Base-by-base conservation (phyloP, 805 yeast genomes). In the Candida pseudofarinosa region DNA sequence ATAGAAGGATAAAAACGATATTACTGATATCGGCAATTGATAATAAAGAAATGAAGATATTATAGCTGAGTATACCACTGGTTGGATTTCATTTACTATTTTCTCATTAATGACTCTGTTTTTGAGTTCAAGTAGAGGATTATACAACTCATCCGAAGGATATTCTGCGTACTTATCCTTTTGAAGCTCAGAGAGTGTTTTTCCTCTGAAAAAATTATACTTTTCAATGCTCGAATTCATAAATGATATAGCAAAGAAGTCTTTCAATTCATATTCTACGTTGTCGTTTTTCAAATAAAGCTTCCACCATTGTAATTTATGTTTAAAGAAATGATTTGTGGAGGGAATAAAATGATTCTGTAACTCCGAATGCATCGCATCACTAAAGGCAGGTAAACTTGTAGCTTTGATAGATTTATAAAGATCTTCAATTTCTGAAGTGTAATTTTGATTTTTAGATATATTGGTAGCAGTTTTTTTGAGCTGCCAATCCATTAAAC, bases 191-290 rank as follows among this genome's bases (percentile, higher is more conserved):
- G 62, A 56, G 12, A 56, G 59, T 5, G 69, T 59, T 38, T 60
- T 61, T n/a, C 76, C 76, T 44, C 69, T 52, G 7, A 59, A 44
- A 43, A 56, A 67, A 45, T 63, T 67, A 45, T 63, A 70, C 26
- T 55, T 51, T 40, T 68, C 73, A 32, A 69, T 66, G 43, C 74
- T 67, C 19, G 56, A 46, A 40, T 47, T 53, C 73, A 70, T 67
- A 51, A 70, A 70, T 30, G 59, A 50, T 6, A 49, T 38, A 35
- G 44, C 55, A 44, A 70, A 62, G 49, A 45, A 67, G 43, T 70
- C 76, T 43, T 70, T 70, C 35, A 70, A 47, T 32, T 60, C 64
- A 44, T 70, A 70, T 50, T 68, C 74, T 17, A 70, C 68, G 47
- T 70, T 69, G 39, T 70, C 76, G 45, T 70, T 70, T 37, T 59